Base-by-base conservation (phyloP, 2,329 filamentous ascomycete species). In the Exserohilum turcica region DNA sequence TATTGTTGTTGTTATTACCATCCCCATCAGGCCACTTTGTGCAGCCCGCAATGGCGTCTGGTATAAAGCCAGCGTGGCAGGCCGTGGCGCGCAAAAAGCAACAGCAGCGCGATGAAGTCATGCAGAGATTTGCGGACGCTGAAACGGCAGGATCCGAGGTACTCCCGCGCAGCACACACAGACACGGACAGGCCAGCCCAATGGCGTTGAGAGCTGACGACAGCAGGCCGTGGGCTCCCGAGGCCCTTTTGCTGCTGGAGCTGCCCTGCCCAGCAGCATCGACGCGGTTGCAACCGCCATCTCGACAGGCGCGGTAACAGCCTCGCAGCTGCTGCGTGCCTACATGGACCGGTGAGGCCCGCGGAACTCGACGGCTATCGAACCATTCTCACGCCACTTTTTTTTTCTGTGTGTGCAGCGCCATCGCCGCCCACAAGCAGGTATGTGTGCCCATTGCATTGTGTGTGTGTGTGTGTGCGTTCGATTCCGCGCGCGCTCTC, bases 381-480 rank as follows among this genome's bases (percentile, higher is more conserved):
- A 62, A 43, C 56, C 60, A 72, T 69, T 58, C 70, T 74, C 72
- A 74, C 72, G 64, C 70, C 66, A 73, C 50, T 18, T 54, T 40
- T 54, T 36, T 38, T 16, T 43, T 12, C 15, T n/a, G n/a, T n/a
- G n/a, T n/a, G n/a, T n/a, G n/a, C 59, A 72, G 70, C 38, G 66
- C 70, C 15, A 58, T 72, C 38, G 54, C 61, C 47, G 71, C 70
- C 50, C 70, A 73, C 55, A 50, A 49, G 48, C 60, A 47, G 37
- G 70, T 73, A 73, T 56, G 31, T 21, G 50, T 51, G n/a, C n/a
- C n/a, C n/a, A n/a, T n/a, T n/a, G n/a, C n/a, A n/a, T n/a, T n/a
- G n/a, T n/a, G n/a, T n/a, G n/a, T n/a, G n/a, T n/a, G n/a, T n/a
- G n/a, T n/a, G n/a, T n/a, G n/a, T n/a, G n/a, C n/a, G n/a, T n/a